Conservation (phyloP, 768 basidiomycete genomes). For the Termitomyces sp. region DNA sequence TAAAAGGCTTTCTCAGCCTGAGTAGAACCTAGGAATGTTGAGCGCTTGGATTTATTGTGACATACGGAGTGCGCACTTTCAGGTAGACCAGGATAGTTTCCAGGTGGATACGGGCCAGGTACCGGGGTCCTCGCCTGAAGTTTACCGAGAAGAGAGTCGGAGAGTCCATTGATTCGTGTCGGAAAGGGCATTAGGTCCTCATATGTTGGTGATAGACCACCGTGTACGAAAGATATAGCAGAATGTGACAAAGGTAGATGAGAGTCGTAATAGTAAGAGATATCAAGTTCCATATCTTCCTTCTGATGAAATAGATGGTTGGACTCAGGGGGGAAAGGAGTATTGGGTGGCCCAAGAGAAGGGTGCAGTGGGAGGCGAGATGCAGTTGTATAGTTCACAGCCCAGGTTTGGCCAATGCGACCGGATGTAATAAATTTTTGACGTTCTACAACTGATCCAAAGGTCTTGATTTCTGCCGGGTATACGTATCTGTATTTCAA, state of each 20-base stretch:
- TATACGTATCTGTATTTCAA: conserved; percentile 66
- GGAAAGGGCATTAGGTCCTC: conserved; percentile 77
- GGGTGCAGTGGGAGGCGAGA: conserved; percentile 78
- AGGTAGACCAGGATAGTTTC: conserved; percentile 71
- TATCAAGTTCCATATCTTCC: neutral
- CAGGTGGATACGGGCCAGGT: conserved; percentile 71
- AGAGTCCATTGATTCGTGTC: conserved; percentile 72
- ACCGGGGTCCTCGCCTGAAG: conserved; percentile 61
- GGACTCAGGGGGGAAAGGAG: conserved; percentile 42
- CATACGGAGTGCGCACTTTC: conserved; percentile 21
- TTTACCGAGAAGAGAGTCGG: conserved; percentile 60
- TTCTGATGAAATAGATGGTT: conserved; percentile 1
- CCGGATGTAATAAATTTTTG: conserved; percentile 73
- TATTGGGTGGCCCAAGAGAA: conserved; percentile 61
- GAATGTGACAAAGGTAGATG: conserved; percentile 60
- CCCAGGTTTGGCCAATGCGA: conserved; percentile 77
- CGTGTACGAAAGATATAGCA: conserved; percentile 90
- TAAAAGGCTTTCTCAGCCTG: conserved; percentile 68
- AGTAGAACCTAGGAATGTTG: conserved; percentile 37
- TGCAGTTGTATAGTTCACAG: conserved; percentile 76
- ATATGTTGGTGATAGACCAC: conserved; percentile 80
- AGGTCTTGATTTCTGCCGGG: conserved; percentile 75
- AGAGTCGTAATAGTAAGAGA: conserved; percentile 21
- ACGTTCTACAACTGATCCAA: conserved; percentile 65
- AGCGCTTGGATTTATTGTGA: conserved; percentile 19